Percentiles rank a stretch among this genome's conserved stretches.
phyloP scores from a whole-genome alignment of 768 basidiomycete genomes.

The Panus rudis region DNA sequence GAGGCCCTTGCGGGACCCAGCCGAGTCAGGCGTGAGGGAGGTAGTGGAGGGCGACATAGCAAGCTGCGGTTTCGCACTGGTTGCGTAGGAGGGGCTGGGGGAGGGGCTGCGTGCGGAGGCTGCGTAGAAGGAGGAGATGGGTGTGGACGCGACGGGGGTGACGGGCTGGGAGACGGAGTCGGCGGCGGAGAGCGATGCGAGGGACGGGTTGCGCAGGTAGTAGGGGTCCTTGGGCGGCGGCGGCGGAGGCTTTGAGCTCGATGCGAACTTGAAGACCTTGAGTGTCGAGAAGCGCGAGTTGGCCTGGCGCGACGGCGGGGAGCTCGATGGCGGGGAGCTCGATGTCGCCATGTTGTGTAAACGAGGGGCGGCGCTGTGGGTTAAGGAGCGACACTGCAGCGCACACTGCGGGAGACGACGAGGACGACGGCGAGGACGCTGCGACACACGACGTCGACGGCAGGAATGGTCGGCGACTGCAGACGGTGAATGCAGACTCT shows the following conservation, averaged over 20 bases:
- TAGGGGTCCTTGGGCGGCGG: conserved; percentile 60
- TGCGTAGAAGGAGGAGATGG: conserved; percentile 24
- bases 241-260: conserved; percentile 38
- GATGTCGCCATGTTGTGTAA: conserved; percentile 2
- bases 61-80: conserved; percentile 12
- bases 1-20: conserved; percentile 23
- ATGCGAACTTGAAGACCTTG: conserved; percentile 35
- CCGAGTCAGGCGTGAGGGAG: conserved; percentile 18
- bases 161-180: conserved; percentile 26
- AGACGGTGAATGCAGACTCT: no score
- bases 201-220: conserved; percentile 33
- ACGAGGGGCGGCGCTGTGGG: no score
- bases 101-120: conserved; percentile 22
- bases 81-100: conserved; percentile 16
- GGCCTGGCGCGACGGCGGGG: conserved; percentile 21
- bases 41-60: conserved; percentile 14
- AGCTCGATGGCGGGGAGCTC: conserved; percentile 11
- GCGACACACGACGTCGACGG: not conserved
- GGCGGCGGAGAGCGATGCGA: conserved; percentile 39
- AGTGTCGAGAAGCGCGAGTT: conserved; percentile 35
- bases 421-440: not conserved
- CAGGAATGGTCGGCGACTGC: no score
- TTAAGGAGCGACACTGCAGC: no score
- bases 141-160: conserved; percentile 19
- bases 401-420: not conserved